These are phyloP conservation scores for Lactarius quietus DNA, from an alignment of 768 basidiomycete species.

Conservation along the genomic window DNA sequence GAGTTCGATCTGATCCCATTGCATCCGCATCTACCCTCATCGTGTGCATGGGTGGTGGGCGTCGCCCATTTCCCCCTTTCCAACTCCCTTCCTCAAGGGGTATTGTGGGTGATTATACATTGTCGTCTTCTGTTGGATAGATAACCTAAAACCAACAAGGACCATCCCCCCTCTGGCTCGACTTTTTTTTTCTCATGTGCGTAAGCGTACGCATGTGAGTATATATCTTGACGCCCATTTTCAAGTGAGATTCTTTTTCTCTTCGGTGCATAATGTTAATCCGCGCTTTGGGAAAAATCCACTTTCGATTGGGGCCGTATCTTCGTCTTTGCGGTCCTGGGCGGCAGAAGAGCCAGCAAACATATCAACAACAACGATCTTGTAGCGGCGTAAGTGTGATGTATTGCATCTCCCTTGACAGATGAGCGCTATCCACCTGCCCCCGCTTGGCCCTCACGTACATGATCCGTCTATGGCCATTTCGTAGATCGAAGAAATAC, in stretches of 20 bases:
- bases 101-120: background rate
- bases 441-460: too few relatives aligned
- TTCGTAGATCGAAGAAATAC: too few relatives aligned
- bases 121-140: background rate
- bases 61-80: background rate
- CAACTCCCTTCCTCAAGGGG: background rate
- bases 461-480: too few relatives aligned
- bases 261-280: background rate
- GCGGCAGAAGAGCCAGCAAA: too few relatives aligned
- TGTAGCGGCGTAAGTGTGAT: too few relatives aligned
- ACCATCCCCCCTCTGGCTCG: background rate
- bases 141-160: background rate
- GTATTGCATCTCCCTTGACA: too few relatives aligned
- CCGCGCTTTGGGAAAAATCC: background rate
- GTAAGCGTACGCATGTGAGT: background rate
- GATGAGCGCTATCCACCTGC: too few relatives aligned
- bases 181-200: background rate
- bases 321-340: too few relatives aligned
- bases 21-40: background rate
- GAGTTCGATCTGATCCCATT: background rate
- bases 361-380: too few relatives aligned
- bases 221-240: too few relatives aligned
- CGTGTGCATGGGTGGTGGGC: background rate
- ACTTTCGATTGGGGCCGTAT: too few relatives aligned
- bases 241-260: background rate